Conservation (phyloP, 2,329 filamentous ascomycete species). For the Sphaerulina vaccinii region DNA sequence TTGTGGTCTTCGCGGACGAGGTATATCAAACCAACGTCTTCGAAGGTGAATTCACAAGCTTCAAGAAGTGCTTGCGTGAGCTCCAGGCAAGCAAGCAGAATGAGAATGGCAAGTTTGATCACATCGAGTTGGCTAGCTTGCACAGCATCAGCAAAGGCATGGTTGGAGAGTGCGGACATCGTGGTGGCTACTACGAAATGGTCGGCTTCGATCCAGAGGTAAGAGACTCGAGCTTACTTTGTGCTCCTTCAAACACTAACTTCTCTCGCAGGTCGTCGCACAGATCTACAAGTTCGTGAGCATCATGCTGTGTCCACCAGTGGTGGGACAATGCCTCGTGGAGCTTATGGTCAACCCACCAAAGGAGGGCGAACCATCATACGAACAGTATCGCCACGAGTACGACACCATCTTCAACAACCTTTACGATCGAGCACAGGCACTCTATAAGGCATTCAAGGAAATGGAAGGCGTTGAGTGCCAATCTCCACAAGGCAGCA, state of each 20-base stretch:
- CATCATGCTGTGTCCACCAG: constrained; percentile 93
- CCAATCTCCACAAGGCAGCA: constrained; percentile 84
- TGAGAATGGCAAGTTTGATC: constrained; percentile 72
- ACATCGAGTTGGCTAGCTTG: constrained; percentile 83
- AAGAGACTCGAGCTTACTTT: constrained; percentile 6
- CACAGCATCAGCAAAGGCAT: constrained; percentile 97
- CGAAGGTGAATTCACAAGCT: constrained; percentile 87
- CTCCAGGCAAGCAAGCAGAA: constrained; percentile 67
- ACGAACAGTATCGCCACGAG: constrained; percentile 79
- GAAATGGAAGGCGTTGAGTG: constrained; percentile 96
- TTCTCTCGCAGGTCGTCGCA: constrained; percentile 65
- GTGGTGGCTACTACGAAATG: constrained; percentile 96
- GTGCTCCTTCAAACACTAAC: constrained; percentile 20
- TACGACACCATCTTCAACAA: constrained; percentile 79
- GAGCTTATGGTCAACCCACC: constrained; percentile 99
- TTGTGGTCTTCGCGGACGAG: constrained; percentile 92
- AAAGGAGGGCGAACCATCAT: constrained; percentile 75
- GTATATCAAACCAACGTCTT: constrained; percentile 99
- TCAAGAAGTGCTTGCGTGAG: constrained; percentile 83
- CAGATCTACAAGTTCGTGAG: constrained; percentile 99
- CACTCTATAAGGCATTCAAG: constrained; percentile 85
- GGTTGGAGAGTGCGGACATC: constrained; percentile 97
- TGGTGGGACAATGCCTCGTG: constrained; percentile 92
- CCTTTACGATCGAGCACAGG: constrained; percentile 74
- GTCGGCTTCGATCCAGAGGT: constrained; percentile 70